Conservation (phyloP, 2,329 filamentous ascomycete genomes). For the Fusarium kyushuense region DNA sequence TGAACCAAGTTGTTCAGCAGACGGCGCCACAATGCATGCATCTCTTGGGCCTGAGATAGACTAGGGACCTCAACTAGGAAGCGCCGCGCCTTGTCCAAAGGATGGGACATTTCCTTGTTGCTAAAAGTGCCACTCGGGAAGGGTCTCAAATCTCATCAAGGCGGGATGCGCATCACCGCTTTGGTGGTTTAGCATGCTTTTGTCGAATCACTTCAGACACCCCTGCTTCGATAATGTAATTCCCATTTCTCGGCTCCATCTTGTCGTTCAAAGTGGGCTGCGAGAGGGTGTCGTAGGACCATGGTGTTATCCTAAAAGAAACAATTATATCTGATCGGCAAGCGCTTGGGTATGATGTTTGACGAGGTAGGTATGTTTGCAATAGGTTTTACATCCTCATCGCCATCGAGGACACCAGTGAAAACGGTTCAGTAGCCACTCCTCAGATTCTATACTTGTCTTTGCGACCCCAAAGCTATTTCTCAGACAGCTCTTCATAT, state of each 20-base stretch:
- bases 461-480: not conserved
- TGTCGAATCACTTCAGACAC: constrained; percentile 25
- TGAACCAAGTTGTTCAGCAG: constrained; percentile 13
- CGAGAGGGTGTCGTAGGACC: not conserved
- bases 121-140: constrained; percentile 46
- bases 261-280: not conserved
- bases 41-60: constrained; percentile 30
- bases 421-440: constrained; percentile 21
- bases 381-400: constrained; percentile 35
- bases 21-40: constrained; percentile 32
- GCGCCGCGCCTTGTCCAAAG: constrained; percentile 26
- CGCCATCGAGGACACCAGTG: constrained; percentile 12
- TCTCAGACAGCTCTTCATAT: constrained; percentile 6
- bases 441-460: constrained; percentile 25
- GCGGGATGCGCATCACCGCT: constrained; percentile 47
- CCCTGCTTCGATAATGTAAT: constrained; percentile 29
- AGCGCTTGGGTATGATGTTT: constrained; percentile 32
- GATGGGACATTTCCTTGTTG: constrained; percentile 46
- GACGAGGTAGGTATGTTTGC: constrained; percentile 40
- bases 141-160: constrained; percentile 47
- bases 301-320: constrained; percentile 41
- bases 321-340: constrained; percentile 43
- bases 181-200: constrained; percentile 45
- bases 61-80: constrained; percentile 33
- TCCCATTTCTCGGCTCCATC: constrained; percentile 31